Evolutionary conservation across 306 rosid species (phyloP).

Genomic region (Quercus bicolor): DNA sequence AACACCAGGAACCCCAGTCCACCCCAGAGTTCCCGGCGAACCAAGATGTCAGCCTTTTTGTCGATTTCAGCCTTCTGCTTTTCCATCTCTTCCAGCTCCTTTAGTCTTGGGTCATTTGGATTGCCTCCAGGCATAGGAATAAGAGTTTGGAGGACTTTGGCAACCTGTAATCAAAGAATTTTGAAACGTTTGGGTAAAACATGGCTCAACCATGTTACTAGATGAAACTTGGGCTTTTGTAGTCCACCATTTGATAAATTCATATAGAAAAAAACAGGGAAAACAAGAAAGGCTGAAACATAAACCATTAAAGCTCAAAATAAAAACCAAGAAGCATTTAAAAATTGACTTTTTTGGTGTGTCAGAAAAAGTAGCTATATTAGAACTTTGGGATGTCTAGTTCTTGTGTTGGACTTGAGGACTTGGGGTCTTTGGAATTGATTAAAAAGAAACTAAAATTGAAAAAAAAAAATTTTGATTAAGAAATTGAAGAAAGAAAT

Average conservation of each 20-base stretch:
- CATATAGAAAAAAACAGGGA: too few species aligned
- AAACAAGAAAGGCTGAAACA: conserved; percentile 1
- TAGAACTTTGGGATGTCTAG: not conserved
- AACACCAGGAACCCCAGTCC: conserved; percentile 52
- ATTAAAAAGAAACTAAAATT: not conserved
- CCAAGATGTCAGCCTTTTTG: conserved; percentile 38
- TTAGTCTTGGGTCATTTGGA: conserved; percentile 22
- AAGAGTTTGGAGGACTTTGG: conserved; percentile 36
- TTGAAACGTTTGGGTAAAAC: conserved; percentile 40
- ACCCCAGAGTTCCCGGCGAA: conserved; percentile 62
- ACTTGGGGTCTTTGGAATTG: not conserved
- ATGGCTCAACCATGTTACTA: conserved; percentile 7
- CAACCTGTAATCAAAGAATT: conserved; percentile 59
- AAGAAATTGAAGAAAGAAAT: too few species aligned
- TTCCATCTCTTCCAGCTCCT: conserved; percentile 65
- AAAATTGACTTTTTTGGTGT: not conserved
- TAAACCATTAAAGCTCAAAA: not conserved
- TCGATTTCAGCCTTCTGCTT: conserved; percentile 47
- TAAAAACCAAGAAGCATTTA: not conserved
- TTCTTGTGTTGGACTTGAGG: too few species aligned
- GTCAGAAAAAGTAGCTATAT: not conserved
- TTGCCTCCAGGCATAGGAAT: conserved; percentile 33
- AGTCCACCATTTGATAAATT: too few species aligned
- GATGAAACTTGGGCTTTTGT: not conserved
- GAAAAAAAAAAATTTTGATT: not conserved